Evolutionary conservation across 2,329 filamentous ascomycete genomes (phyloP).

Genomic region (Diaporthe citrichinensis): DNA sequence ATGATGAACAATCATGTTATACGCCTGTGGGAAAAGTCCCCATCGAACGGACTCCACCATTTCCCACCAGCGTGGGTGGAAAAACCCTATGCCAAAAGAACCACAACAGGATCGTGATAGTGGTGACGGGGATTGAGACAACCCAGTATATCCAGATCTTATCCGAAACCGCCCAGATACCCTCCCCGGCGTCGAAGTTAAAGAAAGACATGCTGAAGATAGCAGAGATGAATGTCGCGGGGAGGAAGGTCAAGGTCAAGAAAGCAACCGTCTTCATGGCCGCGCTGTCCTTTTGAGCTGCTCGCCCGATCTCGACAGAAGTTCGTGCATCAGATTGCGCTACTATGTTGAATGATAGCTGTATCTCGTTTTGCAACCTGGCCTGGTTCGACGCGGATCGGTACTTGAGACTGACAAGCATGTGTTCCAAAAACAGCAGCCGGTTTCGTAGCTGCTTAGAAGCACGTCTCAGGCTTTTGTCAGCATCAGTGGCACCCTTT

Average conservation of each 20-base stretch:
- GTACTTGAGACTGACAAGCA: slow-evolving; percentile 52
- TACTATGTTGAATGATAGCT: slow-evolving; percentile 63
- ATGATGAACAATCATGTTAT: not conserved
- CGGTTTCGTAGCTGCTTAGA: slow-evolving; percentile 44
- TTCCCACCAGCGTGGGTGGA: not conserved
- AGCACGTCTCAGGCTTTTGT: not conserved
- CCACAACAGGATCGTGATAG: slow-evolving; percentile 43
- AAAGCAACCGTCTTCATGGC: slow-evolving; percentile 46
- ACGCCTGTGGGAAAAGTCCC: not conserved
- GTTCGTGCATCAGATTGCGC: slow-evolving; percentile 57
- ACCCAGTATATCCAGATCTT: slow-evolving; percentile 53
- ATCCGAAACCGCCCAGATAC: slow-evolving; percentile 46
- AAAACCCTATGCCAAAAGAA: not conserved
- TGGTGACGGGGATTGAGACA: slow-evolving; percentile 46
- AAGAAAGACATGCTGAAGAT: slow-evolving; percentile 21
- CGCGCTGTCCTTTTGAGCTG: slow-evolving; percentile 51
- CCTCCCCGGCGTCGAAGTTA: slow-evolving; percentile 27
- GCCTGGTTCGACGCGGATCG: slow-evolving; percentile 57
- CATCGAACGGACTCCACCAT: not conserved
- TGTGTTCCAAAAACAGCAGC: slow-evolving; percentile 52
- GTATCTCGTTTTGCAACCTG: slow-evolving; percentile 68
- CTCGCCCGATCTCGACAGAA: slow-evolving; percentile 56
- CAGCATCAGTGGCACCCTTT: no score
- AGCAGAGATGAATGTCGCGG: not conserved
- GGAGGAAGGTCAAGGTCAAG: not conserved